These are phyloP conservation scores for Lumnitzera racemosa DNA, from an alignment of 345 rosid genomes.

Conservation along the genomic window DNA sequence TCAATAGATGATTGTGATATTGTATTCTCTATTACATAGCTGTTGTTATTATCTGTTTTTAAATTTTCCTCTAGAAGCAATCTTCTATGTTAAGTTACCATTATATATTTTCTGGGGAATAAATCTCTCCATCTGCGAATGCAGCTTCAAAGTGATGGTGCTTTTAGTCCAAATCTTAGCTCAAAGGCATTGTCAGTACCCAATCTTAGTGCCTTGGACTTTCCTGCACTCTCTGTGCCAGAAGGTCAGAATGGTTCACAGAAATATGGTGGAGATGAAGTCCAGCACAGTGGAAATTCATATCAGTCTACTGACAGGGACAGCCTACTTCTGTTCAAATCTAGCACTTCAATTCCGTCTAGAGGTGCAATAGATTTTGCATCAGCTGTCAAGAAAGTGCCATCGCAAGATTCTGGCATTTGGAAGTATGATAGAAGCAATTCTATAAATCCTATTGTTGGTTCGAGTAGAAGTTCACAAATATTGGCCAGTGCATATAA, in stretches of 20 bases:
- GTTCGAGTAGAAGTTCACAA: constrained; percentile 76
- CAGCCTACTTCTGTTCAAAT: constrained; percentile 62
- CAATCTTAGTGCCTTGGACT: constrained; percentile 68
- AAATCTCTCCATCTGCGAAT: constrained; percentile 12
- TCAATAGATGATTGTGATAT: too few relatives aligned
- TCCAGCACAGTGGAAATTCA: constrained; percentile 51
- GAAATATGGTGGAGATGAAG: constrained; percentile 63
- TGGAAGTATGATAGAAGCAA: constrained; percentile 86
- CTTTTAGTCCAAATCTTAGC: constrained; percentile 61
- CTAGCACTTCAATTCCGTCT: constrained; percentile 43
- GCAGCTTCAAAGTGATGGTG: constrained; percentile 92
- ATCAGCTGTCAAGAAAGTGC: constrained; percentile 86
- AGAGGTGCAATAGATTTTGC: constrained; percentile 74
- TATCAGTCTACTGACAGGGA: constrained; percentile 67
- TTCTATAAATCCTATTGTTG: constrained; percentile 60
- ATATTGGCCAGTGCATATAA: constrained; percentile 24
- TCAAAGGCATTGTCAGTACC: constrained; percentile 66
- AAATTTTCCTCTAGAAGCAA: not conserved
- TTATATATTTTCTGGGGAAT: constrained; percentile 4
- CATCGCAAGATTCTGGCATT: constrained; percentile 69
- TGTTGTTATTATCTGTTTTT: too few relatives aligned
- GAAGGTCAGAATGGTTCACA: constrained; percentile 51
- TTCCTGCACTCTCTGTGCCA: constrained; percentile 64
- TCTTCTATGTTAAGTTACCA: constrained; percentile 7
- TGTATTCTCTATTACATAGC: too few relatives aligned